Base-by-base conservation (phyloP, 352 stramenopile species). In the Halophytophthora polymorphica region DNA sequence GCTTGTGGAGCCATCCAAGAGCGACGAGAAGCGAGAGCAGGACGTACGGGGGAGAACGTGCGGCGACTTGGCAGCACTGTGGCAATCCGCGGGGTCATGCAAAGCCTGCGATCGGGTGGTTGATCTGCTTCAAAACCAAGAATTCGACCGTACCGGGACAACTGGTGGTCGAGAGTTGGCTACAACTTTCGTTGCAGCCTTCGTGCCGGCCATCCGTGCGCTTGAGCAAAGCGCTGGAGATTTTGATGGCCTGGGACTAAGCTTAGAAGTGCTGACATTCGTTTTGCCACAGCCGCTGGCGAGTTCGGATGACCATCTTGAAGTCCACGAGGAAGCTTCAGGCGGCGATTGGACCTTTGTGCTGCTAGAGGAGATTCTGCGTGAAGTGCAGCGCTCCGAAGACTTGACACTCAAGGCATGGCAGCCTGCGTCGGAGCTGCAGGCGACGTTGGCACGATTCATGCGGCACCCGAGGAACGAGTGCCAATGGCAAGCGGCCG, bases 311-410 rank as follows among this genome's bases (percentile, higher is more conserved):
- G 39, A 15, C 19, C 17, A 51, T 17, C 1, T 8, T 3, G 17
- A 41, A 7, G 46, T 29, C 11, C 34, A 2, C 14, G 3, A 29
- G 6, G 22, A 23, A 10, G 45, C 46, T 14, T 6, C 31, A 22
- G 55, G 36, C 21, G 45, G 45, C 19, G 37, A 45, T 3, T 55
- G 53, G 14, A 39, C 50, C 4, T 58, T 78, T 15, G 2, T 57
- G 15, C 13, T 78, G 37, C 36, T 85, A 0, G 73, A 87, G 61
- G 56, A 74, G n/a, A 22, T 87, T 28, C 50, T 86, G 38, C 34
- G 45, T 21, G 64, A 69, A 21, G 40, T 77, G 1, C 38, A 65
- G 15, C 34, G 19, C 6, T 45, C 35, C 12, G 55, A 39, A n/a
- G 47, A 58, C 2, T 29, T 29, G 0, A 33, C 15, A 1, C 51